A percentile compares a stretch with the other conserved stretches of the same genome.
Evolutionary conservation across 371 early-diverging fungal species (phyloP).

Genomic region (Coemansia linderi): DNA sequence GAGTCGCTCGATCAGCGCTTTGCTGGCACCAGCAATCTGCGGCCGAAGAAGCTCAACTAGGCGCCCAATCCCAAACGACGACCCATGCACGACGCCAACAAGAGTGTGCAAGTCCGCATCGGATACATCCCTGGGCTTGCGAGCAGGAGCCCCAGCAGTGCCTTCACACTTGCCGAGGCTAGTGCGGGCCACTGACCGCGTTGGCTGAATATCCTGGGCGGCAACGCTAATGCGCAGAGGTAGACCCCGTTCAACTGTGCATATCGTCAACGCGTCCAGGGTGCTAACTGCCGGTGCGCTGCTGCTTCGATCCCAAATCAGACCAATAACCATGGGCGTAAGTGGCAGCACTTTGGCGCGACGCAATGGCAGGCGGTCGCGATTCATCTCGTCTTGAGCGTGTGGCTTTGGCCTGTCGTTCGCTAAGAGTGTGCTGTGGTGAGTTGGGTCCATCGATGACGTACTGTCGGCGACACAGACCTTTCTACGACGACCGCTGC

Average conservation of each 20-base stretch:
- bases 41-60: slow-evolving; percentile 33
- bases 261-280: slow-evolving; percentile 16
- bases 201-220: slow-evolving; percentile 8
- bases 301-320: slow-evolving; percentile 13
- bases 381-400: slow-evolving; percentile 8
- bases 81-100: slow-evolving; percentile 38
- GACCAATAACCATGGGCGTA: slow-evolving; percentile 33
- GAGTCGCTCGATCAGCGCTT: slow-evolving; percentile 42
- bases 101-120: slow-evolving; percentile 24
- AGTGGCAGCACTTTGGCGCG: slow-evolving; percentile 34
- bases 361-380: slow-evolving; percentile 13
- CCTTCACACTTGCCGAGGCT: slow-evolving; percentile 6
- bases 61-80: slow-evolving; percentile 30
- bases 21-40: slow-evolving; percentile 24
- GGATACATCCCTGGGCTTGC: slow-evolving; percentile 25
- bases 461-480: neutral
- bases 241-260: neutral
- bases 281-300: neutral
- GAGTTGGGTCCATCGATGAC: neutral
- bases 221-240: slow-evolving; percentile 19
- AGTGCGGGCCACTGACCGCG: neutral
- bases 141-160: neutral
- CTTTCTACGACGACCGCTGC: neutral
- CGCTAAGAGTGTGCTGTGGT: neutral
- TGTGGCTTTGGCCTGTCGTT: neutral